Evolutionary conservation across 2,329 filamentous ascomycete genomes (phyloP).

Genomic region (Colletotrichum tropicicola): DNA sequence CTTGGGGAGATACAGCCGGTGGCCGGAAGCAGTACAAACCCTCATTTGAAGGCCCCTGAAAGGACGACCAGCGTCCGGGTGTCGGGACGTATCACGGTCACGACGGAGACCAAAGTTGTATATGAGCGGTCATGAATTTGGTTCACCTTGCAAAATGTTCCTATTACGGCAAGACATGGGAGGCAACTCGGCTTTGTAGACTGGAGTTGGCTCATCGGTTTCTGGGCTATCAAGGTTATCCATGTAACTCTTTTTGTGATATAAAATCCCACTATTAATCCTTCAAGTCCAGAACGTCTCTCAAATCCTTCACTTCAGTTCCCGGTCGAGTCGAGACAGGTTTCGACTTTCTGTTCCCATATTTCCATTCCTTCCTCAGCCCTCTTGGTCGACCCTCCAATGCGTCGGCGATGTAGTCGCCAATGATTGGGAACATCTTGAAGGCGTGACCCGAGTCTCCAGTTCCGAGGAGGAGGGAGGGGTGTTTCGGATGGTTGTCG

Average conservation of each 20-base stretch:
- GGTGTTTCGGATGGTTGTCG: slow-evolving; percentile 34
- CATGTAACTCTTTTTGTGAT: not conserved
- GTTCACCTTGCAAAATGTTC: not conserved
- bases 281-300: slow-evolving; percentile 28
- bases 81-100: slow-evolving; percentile 5
- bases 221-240: no score
- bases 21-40: not conserved
- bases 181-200: not conserved
- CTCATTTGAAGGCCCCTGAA: not conserved
- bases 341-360: slow-evolving; percentile 29
- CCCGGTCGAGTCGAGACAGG: slow-evolving; percentile 29
- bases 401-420: slow-evolving; percentile 33
- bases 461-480: slow-evolving; percentile 32
- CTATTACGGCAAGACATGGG: not conserved
- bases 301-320: slow-evolving; percentile 34
- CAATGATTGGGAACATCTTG: slow-evolving; percentile 39
- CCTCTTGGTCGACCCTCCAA: slow-evolving; percentile 31
- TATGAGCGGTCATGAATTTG: slow-evolving; percentile 1
- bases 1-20: not conserved
- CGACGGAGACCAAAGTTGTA: slow-evolving; percentile 19
- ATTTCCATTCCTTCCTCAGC: slow-evolving; percentile 33
- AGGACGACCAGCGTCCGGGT: not conserved
- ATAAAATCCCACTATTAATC: not conserved
- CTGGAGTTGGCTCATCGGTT: not conserved
- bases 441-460: slow-evolving; percentile 38